These are phyloP conservation scores for Batkoa obscura DNA, from an alignment of 371 early-diverging fungal genomes.

Conservation along the genomic window DNA sequence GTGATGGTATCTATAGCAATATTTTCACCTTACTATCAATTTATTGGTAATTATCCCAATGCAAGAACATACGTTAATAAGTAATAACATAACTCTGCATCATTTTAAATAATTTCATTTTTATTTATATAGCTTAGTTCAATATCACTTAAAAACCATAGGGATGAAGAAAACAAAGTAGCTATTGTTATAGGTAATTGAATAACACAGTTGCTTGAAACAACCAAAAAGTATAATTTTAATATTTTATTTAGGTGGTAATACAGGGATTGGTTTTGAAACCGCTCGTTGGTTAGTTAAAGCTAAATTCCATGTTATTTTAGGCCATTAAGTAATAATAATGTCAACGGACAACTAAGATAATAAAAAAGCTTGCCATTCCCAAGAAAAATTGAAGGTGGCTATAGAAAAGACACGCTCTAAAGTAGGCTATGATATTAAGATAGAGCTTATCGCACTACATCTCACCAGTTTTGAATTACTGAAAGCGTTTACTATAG, in stretches of 20 bases:
- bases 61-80: too few relatives aligned
- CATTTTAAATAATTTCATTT: too few relatives aligned
- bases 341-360: neutral
- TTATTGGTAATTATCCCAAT: too few relatives aligned
- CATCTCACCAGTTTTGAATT: constrained; percentile 8
- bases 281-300: neutral
- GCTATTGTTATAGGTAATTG: constrained; percentile 7
- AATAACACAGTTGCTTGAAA: too few relatives aligned
- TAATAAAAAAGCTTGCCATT: constrained; percentile 3
- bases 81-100: too few relatives aligned
- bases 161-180: neutral
- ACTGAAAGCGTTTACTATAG: neutral
- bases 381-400: constrained; percentile 10
- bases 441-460: constrained; percentile 9
- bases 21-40: too few relatives aligned
- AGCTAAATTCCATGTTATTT: constrained; percentile 1
- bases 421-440: constrained; percentile 4
- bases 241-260: constrained; percentile 6
- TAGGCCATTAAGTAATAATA: neutral
- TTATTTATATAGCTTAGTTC: too few relatives aligned
- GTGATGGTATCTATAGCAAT: too few relatives aligned
- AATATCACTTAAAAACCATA: too few relatives aligned
- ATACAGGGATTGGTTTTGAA: constrained; percentile 5
- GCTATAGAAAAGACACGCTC: constrained; percentile 7
- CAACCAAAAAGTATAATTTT: too few relatives aligned